A percentile compares a stretch with the other conserved stretches of the same genome.
phyloP scores from a whole-genome alignment of 2,329 filamentous ascomycete species.

The Cladobotryum protrusum region DNA sequence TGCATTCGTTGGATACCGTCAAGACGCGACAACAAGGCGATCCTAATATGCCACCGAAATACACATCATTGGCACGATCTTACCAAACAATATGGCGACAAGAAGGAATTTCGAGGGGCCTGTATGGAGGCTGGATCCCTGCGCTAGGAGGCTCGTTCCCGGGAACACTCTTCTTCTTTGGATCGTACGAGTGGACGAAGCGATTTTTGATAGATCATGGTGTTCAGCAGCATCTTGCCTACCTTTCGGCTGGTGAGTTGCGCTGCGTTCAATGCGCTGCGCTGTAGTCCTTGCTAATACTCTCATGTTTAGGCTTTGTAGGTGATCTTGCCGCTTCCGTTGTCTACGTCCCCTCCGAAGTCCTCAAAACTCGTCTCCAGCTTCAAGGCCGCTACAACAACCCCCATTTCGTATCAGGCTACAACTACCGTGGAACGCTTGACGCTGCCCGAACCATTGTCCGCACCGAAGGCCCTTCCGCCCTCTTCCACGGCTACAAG shows the following conservation, averaged over 20 bases:
- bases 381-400: conserved; percentile 95
- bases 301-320: conserved; percentile 60
- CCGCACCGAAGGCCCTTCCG: conserved; percentile 71
- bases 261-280: neutral
- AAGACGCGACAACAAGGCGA: conserved; percentile 98
- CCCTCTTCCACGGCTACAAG: conserved; percentile 95
- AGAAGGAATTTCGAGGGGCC: conserved; percentile 75
- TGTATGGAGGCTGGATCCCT: conserved; percentile 91
- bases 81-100: conserved; percentile 92
- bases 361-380: conserved; percentile 94
- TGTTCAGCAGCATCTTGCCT: conserved; percentile 74
- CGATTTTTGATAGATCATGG: conserved; percentile 79
- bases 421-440: conserved; percentile 84
- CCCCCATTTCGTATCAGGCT: conserved; percentile 85
- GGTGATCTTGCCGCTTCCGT: conserved; percentile 89
- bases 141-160: conserved; percentile 89
- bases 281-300: conserved; percentile 11
- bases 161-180: conserved; percentile 92
- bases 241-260: conserved; percentile 69
- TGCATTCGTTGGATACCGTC: conserved; percentile 98
- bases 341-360: conserved; percentile 94
- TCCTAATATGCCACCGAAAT: conserved; percentile 85
- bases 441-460: conserved; percentile 85
- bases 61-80: conserved; percentile 81
- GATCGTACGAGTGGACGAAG: conserved; percentile 94